phyloP scores from a whole-genome alignment of 805 yeast species.

The Ogataea kodamae region DNA sequence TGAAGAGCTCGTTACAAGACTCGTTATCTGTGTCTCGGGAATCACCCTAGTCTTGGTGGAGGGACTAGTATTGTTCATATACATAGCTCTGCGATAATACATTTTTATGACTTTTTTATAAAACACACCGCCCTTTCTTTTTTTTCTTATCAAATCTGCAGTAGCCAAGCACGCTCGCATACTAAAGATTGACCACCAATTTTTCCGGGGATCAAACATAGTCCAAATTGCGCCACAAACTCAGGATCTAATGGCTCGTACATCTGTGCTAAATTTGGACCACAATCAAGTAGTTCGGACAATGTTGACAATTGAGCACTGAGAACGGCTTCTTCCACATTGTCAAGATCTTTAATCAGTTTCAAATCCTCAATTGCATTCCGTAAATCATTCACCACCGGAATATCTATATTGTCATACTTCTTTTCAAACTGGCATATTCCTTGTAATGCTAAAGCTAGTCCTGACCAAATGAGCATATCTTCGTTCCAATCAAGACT shows the following conservation, averaged over 20 bases:
- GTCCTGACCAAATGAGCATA: conserved; percentile 3
- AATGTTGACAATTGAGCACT: conserved; percentile 1
- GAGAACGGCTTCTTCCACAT: not conserved
- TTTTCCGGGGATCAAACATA: conserved; percentile 1
- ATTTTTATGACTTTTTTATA: too few relatives aligned
- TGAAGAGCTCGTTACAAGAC: conserved; percentile 1
- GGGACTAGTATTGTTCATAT: conserved; percentile 13
- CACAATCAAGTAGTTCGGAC: conserved; percentile 4
- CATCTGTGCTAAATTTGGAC: conserved; percentile 2
- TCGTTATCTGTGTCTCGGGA: too few relatives aligned
- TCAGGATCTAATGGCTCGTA: conserved; percentile 1
- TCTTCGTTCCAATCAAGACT: conserved; percentile 3
- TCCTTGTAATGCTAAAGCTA: conserved; percentile 7
- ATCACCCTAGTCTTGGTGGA: too few relatives aligned
- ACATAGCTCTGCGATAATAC: too few relatives aligned
- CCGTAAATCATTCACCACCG: conserved; percentile 4
- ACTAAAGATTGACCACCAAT: not conserved
- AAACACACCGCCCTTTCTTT: conserved; percentile 1
- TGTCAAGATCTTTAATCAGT: not conserved
- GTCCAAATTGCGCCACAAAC: not conserved
- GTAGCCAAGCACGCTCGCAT: conserved; percentile 4
- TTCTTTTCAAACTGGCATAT: conserved; percentile 3
- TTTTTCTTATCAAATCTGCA: conserved; percentile 2
- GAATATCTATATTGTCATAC: conserved; percentile 1
- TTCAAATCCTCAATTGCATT: conserved; percentile 7